phyloP scores from a whole-genome alignment of 805 yeast species.

The Starmerella riodocensis region DNA sequence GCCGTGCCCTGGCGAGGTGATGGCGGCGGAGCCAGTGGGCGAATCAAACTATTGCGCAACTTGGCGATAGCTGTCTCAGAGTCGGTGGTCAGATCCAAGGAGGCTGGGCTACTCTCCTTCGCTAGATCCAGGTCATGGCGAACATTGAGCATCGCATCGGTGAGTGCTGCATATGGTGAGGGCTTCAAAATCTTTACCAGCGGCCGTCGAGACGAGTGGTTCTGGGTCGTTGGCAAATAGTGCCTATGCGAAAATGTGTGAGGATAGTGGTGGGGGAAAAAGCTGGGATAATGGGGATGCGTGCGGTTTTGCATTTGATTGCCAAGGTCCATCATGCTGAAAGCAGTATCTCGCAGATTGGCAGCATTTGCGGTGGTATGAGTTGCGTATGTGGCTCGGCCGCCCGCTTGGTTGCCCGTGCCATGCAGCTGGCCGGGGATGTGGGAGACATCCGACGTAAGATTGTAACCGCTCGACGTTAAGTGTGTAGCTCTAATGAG shows the following conservation, averaged over 20 bases:
- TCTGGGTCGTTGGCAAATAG: not conserved
- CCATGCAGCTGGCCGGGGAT: no score
- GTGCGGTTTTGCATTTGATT: not conserved
- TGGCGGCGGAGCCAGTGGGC: conserved; percentile 18
- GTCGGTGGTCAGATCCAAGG: not conserved
- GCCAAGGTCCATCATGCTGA: no score
- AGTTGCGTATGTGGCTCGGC: no score
- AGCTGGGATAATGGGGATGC: not conserved
- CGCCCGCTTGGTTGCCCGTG: no score
- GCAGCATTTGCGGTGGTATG: no score
- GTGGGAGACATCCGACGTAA: not conserved
- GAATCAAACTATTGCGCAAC: conserved; percentile 10
- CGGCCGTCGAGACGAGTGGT: conserved; percentile 7
- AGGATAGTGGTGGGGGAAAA: not conserved
- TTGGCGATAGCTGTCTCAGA: conserved; percentile 1
- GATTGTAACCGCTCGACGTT: conserved; percentile 1
- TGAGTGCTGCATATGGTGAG: conserved; percentile 11
- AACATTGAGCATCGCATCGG: conserved; percentile 12
- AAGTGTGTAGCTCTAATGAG: conserved; percentile 12
- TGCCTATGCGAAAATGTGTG: not conserved
- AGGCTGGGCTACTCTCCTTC: not conserved
- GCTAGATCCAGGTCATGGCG: conserved; percentile 2
- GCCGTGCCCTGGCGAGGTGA: conserved; percentile 7
- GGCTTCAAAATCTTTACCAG: conserved; percentile 10
- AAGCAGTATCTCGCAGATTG: no score